These are phyloP conservation scores for Calocera cornea DNA, from an alignment of 768 basidiomycete genomes.

Conservation along the genomic window DNA sequence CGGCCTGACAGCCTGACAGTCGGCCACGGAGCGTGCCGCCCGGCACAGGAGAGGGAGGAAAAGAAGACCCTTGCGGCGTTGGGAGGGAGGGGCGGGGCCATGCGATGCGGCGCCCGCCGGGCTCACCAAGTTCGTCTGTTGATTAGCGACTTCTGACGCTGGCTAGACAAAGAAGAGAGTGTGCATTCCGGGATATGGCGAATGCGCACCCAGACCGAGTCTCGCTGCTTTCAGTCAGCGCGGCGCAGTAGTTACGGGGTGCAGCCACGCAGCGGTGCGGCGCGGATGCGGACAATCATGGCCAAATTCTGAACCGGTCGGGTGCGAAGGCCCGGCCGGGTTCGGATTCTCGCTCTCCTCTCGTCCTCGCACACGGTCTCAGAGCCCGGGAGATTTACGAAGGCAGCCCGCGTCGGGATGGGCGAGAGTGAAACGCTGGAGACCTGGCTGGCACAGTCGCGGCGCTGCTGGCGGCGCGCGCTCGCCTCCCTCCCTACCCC, in stretches of 20 bases:
- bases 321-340: no score
- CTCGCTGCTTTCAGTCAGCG: no score
- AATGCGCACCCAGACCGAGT: background rate
- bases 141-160: background rate
- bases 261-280: background rate
- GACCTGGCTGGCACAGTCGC: no score
- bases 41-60: background rate
- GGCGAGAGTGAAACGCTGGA: background rate
- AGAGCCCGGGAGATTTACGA: background rate
- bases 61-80: background rate
- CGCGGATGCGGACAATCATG: background rate
- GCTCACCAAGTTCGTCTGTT: background rate
- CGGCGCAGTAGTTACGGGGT: no score
- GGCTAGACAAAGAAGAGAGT: background rate
- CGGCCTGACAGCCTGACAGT: background rate
- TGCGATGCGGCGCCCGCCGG: background rate
- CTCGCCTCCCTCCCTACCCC: no score
- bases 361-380: no score
- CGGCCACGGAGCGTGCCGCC: background rate
- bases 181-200: background rate
- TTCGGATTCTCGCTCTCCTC: no score
- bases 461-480: no score
- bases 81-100: no score
- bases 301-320: background rate
- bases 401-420: background rate